These are phyloP conservation scores for Hyaloraphidium curvatum DNA, from an alignment of 192 early-diverging fungal species.

Conservation along the genomic window DNA sequence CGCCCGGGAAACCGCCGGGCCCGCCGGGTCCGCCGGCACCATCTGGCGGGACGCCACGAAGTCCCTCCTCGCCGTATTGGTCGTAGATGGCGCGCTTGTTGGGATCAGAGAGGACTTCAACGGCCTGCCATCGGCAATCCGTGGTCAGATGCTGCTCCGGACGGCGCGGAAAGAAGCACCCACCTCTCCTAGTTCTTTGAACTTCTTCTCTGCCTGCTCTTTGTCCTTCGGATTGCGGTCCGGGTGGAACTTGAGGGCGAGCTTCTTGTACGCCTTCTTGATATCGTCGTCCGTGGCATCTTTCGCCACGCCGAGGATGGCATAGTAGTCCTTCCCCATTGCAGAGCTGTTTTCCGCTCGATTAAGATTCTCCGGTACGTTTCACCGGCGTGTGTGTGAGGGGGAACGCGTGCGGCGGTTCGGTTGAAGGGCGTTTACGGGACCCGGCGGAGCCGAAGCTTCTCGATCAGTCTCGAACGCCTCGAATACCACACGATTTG, in stretches of 20 bases:
- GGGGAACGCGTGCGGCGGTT: no score
- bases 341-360: no score
- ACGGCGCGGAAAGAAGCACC: no score
- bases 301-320: constrained; percentile 36
- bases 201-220: constrained; percentile 48
- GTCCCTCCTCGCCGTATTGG: neutral
- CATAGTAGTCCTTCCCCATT: constrained; percentile 45
- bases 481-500: no score
- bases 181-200: constrained; percentile 45
- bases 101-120: constrained; percentile 4
- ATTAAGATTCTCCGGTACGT: no score
- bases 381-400: no score
- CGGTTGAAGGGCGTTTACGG: no score
- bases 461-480: no score
- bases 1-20: constrained; percentile 33
- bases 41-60: constrained; percentile 1
- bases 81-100: constrained; percentile 4
- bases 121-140: no score
- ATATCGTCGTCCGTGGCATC: constrained; percentile 43
- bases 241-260: constrained; percentile 51
- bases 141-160: no score
- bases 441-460: no score
- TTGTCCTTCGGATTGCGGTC: constrained; percentile 47
- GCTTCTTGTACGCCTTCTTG: constrained; percentile 49
- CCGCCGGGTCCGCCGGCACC: constrained; percentile 35